Evolutionary conservation across 495 filamentous ascomycete species (phyloP).

Genomic region (Hypoxylon perforatum): DNA sequence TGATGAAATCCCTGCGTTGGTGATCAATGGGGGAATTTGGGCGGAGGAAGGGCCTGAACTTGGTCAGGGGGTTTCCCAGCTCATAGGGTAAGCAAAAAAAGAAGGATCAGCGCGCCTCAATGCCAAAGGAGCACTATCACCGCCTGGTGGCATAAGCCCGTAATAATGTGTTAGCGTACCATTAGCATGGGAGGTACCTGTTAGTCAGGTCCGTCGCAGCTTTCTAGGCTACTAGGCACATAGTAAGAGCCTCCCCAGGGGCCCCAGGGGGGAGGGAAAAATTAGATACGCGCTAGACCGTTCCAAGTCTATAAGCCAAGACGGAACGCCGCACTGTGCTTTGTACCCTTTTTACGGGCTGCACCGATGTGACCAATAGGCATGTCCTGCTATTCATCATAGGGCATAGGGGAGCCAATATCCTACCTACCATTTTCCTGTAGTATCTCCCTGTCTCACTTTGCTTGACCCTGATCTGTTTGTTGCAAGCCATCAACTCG

Average conservation of each 20-base stretch:
- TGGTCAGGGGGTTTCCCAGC: conserved; percentile 30
- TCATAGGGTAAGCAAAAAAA: conserved; percentile 23
- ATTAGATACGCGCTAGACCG: conserved; percentile 40
- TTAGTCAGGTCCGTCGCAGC: neutral
- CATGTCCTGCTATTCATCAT: conserved; percentile 24
- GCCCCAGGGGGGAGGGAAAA: conserved; percentile 37
- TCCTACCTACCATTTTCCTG: conserved; percentile 25
- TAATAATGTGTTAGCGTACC: conserved; percentile 25
- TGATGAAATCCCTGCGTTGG: conserved; percentile 32
- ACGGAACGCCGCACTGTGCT: conserved; percentile 25
- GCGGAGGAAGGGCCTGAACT: conserved; percentile 18
- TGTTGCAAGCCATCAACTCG: conserved; percentile 24
- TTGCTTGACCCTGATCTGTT: conserved; percentile 14
- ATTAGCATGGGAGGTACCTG: neutral
- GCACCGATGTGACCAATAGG: conserved; percentile 21
- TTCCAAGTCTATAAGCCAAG: conserved; percentile 15
- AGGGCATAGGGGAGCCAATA: conserved; percentile 1
- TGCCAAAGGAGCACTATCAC: conserved; percentile 22
- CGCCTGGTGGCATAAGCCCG: conserved; percentile 2
- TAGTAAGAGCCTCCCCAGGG: conserved; percentile 37
- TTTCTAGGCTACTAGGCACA: neutral
- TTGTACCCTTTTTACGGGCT: conserved; percentile 16
- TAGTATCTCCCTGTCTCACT: conserved; percentile 24
- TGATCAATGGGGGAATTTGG: conserved; percentile 18
- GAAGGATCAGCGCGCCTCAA: conserved; percentile 36